Conservation (phyloP, 2,329 filamentous ascomycete species). For the Apiospora koreana region DNA sequence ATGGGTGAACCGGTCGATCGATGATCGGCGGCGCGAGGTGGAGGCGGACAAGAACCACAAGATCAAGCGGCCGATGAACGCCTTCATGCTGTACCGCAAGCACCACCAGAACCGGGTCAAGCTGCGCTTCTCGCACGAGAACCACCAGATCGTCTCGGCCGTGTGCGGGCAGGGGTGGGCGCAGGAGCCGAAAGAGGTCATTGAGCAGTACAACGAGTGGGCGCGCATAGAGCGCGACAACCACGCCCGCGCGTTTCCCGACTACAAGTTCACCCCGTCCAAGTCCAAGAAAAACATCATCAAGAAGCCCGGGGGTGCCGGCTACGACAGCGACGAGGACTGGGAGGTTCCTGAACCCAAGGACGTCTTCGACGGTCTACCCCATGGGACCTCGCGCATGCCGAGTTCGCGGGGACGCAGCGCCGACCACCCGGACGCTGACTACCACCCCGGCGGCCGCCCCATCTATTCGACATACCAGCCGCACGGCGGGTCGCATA, state of each 20-base stretch:
- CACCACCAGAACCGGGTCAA: slow-evolving; percentile 88
- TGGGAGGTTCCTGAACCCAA: slow-evolving; percentile 24
- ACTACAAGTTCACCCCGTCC: slow-evolving; percentile 91
- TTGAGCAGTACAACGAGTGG: slow-evolving; percentile 74
- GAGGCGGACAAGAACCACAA: slow-evolving; percentile 70
- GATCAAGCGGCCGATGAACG: slow-evolving; percentile 92
- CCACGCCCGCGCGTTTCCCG: slow-evolving; percentile 81
- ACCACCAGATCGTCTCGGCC: slow-evolving; percentile 89
- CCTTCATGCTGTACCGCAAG: slow-evolving; percentile 96
- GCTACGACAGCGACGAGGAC: slow-evolving; percentile 33
- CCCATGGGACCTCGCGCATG: background rate
- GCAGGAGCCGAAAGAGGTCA: slow-evolving; percentile 72
- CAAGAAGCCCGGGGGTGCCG: slow-evolving; percentile 27
- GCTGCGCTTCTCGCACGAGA: slow-evolving; percentile 77
- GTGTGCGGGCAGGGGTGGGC: slow-evolving; percentile 88
- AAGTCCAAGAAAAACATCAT: slow-evolving; percentile 56
- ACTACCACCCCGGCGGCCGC: slow-evolving; percentile 26
- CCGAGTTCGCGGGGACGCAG: slow-evolving; percentile 13
- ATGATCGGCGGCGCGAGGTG: slow-evolving; percentile 68
- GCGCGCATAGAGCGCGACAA: slow-evolving; percentile 81
- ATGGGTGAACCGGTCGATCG: slow-evolving; percentile 73
- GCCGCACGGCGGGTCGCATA: slow-evolving; percentile 29
- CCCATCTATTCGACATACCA: slow-evolving; percentile 38
- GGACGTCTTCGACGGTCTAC: slow-evolving; percentile 13
- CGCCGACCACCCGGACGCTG: slow-evolving; percentile 32